phyloP scores from a whole-genome alignment of 306 rosid species.

The Rubus idaeus region DNA sequence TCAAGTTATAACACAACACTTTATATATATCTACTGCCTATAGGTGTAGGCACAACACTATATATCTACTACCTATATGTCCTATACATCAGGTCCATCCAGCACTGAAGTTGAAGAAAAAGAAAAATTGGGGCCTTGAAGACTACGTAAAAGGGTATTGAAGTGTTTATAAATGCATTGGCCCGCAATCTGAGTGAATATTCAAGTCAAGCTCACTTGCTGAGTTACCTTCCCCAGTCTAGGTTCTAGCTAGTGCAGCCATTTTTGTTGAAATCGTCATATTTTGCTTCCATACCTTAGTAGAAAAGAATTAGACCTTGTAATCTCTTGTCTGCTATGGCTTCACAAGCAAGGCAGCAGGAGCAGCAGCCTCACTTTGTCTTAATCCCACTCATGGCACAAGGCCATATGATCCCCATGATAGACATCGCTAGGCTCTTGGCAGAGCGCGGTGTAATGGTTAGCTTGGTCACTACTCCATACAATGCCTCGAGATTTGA shows the following conservation, averaged over 20 bases:
- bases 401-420: constrained; percentile 96
- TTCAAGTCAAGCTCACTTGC: background rate
- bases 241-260: background rate
- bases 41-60: too few species aligned
- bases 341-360: constrained; percentile 12
- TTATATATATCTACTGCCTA: too few species aligned
- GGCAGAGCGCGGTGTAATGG: constrained; percentile 46
- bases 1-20: too few species aligned
- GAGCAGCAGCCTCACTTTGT: constrained; percentile 59
- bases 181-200: background rate
- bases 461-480: constrained; percentile 69
- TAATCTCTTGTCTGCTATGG: constrained; percentile 15
- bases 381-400: constrained; percentile 72
- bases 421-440: constrained; percentile 74
- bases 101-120: too few species aligned
- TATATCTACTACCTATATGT: too few species aligned
- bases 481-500: constrained; percentile 61
- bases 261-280: background rate
- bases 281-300: background rate
- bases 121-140: background rate
- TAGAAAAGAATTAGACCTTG: background rate
- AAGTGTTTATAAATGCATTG: background rate
- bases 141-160: background rate
- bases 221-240: too few species aligned
- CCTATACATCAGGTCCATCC: too few species aligned